Conservation (phyloP, 495 filamentous ascomycete species). For the Annulohypoxylon stygium region DNA sequence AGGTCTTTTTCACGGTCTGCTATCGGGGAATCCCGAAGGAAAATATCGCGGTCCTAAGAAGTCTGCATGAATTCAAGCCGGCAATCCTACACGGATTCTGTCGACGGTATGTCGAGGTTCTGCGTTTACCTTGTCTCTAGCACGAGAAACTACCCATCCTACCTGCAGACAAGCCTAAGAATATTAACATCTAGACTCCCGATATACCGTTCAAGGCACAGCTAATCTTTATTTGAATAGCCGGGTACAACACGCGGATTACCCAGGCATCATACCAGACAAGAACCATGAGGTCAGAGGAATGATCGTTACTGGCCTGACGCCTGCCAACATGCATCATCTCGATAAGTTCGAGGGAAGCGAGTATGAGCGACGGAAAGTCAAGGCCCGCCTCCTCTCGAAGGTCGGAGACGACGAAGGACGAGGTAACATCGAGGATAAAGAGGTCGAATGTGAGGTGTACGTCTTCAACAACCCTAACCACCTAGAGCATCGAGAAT, state of each 20-base stretch:
- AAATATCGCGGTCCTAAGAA: constrained; percentile 59
- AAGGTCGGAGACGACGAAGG: constrained; percentile 56
- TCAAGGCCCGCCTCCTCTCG: constrained; percentile 69
- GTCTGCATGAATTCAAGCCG: constrained; percentile 73
- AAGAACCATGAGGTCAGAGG: constrained; percentile 76
- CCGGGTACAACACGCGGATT: constrained; percentile 70
- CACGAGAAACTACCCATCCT: neutral
- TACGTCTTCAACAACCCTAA: constrained; percentile 75
- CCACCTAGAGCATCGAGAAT: constrained; percentile 76
- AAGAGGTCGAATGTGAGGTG: constrained; percentile 75
- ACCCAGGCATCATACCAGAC: constrained; percentile 81
- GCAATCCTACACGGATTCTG: constrained; percentile 80
- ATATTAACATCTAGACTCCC: neutral
- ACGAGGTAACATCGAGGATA: constrained; percentile 64
- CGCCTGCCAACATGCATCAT: constrained; percentile 77
- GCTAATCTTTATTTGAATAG: constrained; percentile 30
- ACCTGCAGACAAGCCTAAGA: neutral
- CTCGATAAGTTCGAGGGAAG: constrained; percentile 87
- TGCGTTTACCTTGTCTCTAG: neutral
- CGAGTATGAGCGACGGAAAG: constrained; percentile 74
- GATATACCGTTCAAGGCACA: neutral
- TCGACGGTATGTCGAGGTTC: constrained; percentile 71
- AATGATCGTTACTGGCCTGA: constrained; percentile 82
- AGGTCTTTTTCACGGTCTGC: constrained; percentile 85
- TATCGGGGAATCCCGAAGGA: constrained; percentile 65